Conservation (phyloP, 2,329 filamentous ascomycete genomes). For the Fusarium hainanense region DNA sequence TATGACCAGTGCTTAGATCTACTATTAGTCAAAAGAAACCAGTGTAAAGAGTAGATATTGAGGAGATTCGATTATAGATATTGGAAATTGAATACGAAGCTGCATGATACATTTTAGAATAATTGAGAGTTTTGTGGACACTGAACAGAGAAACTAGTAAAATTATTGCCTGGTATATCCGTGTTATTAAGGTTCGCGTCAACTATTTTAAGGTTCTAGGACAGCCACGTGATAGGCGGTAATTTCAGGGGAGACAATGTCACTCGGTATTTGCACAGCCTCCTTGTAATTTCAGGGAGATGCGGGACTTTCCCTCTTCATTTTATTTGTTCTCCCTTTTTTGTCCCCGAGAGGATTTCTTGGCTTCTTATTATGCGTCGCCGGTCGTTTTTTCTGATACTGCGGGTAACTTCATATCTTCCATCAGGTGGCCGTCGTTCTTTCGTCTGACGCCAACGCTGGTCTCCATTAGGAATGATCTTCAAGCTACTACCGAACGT, state of each 20-base stretch:
- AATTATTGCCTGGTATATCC: not conserved
- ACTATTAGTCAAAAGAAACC: accelerated
- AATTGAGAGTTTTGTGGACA: too few species aligned
- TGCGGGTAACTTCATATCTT: not conserved
- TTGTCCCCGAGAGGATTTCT: too few species aligned
- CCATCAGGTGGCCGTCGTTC: not conserved
- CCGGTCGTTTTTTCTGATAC: not conserved
- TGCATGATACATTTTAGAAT: too few species aligned
- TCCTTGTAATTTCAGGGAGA: not conserved
- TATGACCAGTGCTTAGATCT: not conserved
- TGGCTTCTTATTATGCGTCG: too few species aligned
- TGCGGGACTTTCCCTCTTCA: not conserved
- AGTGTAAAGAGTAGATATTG: too few species aligned
- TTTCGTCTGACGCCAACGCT: not conserved
- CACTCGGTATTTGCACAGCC: not conserved
- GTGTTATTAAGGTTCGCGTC: not conserved
- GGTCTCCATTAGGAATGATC: not conserved
- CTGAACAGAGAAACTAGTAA: too few species aligned
- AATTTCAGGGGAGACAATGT: not conserved
- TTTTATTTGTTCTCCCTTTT: not conserved
- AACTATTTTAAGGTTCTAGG: not conserved
- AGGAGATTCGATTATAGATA: accelerated
- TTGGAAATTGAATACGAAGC: too few species aligned
- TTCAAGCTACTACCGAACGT: not conserved
- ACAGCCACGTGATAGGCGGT: not conserved